Conservation (phyloP, 2,329 filamentous ascomycete genomes). For the Claviceps pusilla region DNA sequence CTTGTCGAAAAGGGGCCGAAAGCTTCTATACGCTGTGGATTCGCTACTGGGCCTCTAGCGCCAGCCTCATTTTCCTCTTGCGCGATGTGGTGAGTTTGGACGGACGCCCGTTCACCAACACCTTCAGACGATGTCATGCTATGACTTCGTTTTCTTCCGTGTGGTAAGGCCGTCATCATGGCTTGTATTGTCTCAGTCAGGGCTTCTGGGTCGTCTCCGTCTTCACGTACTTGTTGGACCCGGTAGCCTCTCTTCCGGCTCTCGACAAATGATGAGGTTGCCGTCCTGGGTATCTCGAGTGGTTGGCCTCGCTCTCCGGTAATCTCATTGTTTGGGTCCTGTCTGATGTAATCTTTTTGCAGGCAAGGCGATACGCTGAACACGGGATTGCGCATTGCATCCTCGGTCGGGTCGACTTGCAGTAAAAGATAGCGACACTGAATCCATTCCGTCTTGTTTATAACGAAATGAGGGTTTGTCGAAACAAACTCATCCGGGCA, state of each 20-base stretch:
- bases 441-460: conserved; percentile 68
- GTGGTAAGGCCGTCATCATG: not conserved
- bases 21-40: too few species aligned
- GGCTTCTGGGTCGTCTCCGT: conserved; percentile 1
- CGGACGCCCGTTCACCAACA: not conserved
- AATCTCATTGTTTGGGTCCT: conserved; percentile 12
- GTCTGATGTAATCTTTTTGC: conserved; percentile 11
- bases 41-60: too few species aligned
- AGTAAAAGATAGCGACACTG: conserved; percentile 74
- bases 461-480: conserved; percentile 49
- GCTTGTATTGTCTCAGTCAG: not conserved
- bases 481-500: conserved; percentile 45
- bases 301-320: not conserved
- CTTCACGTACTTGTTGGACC: not conserved
- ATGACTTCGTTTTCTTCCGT: not conserved
- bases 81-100: not conserved
- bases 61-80: too few species aligned
- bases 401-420: conserved; percentile 7
- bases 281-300: conserved; percentile 15
- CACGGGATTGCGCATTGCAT: conserved; percentile 6
- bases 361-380: conserved; percentile 2
- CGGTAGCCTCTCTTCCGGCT: not conserved
- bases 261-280: conserved; percentile 11
- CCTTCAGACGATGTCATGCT: not conserved
- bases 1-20: too few species aligned